Conservation (phyloP, 305 asterid genomes). For the Ilex paraguariensis region DNA sequence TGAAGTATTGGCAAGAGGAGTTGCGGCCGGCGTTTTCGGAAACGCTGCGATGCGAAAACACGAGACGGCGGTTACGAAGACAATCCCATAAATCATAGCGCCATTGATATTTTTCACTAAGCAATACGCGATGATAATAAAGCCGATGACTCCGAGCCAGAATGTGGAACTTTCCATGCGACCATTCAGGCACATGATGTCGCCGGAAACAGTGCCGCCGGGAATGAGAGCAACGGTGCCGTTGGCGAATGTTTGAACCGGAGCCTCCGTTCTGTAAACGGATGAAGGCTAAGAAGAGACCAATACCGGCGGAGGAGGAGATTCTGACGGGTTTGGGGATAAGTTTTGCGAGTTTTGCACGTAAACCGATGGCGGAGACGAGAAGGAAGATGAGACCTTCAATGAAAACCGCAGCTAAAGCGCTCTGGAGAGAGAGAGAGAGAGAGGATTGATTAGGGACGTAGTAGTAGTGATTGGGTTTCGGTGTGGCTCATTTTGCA, state of each 20-base stretch:
- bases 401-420: constrained; percentile 78
- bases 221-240: constrained; percentile 63
- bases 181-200: constrained; percentile 62
- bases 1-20: constrained; percentile 58
- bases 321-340: constrained; percentile 82
- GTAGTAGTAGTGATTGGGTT: constrained; percentile 88
- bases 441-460: constrained; percentile 63
- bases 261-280: constrained; percentile 90
- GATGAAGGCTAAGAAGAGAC: constrained; percentile 80
- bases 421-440: constrained; percentile 64
- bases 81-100: constrained; percentile 84
- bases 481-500: constrained; percentile 81
- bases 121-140: constrained; percentile 70
- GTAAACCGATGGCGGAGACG: constrained; percentile 72
- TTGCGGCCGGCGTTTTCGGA: constrained; percentile 51
- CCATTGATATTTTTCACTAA: constrained; percentile 74
- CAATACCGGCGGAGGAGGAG: constrained; percentile 88
- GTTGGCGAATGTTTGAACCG: constrained; percentile 39
- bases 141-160: constrained; percentile 83
- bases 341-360: constrained; percentile 62
- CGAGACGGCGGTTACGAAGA: constrained; percentile 80
- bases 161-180: constrained; percentile 85
- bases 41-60: constrained; percentile 85
- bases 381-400: constrained; percentile 74
- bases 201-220: constrained; percentile 60